phyloP scores from a whole-genome alignment of 2,329 filamentous ascomycete genomes.

The Phyllosticta capitalensis region DNA sequence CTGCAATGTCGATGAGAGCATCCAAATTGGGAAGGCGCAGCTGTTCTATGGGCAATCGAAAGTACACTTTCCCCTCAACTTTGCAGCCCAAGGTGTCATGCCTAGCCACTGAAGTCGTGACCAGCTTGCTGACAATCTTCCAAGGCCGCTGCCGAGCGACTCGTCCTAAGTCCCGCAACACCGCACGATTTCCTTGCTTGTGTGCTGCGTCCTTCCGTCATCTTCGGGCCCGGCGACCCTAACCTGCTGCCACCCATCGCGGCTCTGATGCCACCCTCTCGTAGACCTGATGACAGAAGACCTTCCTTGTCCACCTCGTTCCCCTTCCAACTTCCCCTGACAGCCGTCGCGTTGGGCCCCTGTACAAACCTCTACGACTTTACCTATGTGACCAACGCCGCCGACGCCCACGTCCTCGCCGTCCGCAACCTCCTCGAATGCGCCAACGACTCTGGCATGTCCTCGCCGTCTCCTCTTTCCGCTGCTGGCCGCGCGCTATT shows the following conservation, averaged over 20 bases:
- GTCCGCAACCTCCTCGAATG: slow-evolving; percentile 58
- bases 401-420: slow-evolving; percentile 75
- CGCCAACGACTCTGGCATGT: slow-evolving; percentile 28
- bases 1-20: slow-evolving; percentile 71
- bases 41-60: slow-evolving; percentile 86
- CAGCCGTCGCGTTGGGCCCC: slow-evolving; percentile 72
- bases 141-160: slow-evolving; percentile 67
- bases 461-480: slow-evolving; percentile 20
- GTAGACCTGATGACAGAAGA: not conserved
- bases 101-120: not conserved
- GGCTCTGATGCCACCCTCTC: slow-evolving; percentile 51
- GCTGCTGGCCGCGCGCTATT: slow-evolving; percentile 74
- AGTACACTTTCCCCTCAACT: slow-evolving; percentile 35
- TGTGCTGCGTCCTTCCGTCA: slow-evolving; percentile 61
- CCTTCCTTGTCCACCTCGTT: slow-evolving; percentile 17
- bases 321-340: slow-evolving; percentile 37
- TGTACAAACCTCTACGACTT: slow-evolving; percentile 62
- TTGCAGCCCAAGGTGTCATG: not conserved
- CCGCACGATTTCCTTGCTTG: slow-evolving; percentile 43
- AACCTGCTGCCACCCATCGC: slow-evolving; percentile 66
- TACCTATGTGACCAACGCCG: slow-evolving; percentile 59
- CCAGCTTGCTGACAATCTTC: slow-evolving; percentile 14
- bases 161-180: slow-evolving; percentile 53
- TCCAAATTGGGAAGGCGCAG: slow-evolving; percentile 63
- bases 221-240: slow-evolving; percentile 83